A percentile compares a stretch with the other conserved stretches of the same genome.
phyloP scores from a whole-genome alignment of 148 eudicot genomes.

The Talinum fruticosum region DNA sequence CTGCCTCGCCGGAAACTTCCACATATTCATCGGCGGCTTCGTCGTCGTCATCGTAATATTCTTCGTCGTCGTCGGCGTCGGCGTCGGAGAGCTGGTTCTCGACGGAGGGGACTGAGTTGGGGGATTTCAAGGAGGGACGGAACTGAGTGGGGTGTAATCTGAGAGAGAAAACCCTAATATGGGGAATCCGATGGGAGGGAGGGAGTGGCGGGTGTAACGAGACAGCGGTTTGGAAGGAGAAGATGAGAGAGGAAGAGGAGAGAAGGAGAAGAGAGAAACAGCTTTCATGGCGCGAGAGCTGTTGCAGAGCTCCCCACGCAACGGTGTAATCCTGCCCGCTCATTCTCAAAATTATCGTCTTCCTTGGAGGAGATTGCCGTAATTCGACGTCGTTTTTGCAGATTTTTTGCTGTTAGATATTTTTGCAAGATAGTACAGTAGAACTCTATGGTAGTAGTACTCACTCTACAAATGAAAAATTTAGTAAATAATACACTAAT shows the following conservation, averaged over 20 bases:
- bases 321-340: conserved; percentile 6
- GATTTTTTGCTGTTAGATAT: neutral
- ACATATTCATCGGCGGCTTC: conserved; percentile 67
- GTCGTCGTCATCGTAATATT: conserved; percentile 59
- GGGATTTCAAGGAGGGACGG: conserved; percentile 38
- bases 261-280: conserved; percentile 30
- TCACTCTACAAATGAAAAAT: no score
- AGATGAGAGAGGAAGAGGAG: conserved; percentile 24
- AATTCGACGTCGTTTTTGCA: neutral
- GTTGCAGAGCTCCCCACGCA: conserved; percentile 5
- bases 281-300: conserved; percentile 75
- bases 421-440: neutral
- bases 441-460: no score
- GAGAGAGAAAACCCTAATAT: conserved; percentile 33
- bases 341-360: conserved; percentile 3
- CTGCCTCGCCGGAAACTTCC: conserved; percentile 27
- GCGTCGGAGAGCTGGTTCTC: conserved; percentile 51
- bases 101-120: conserved; percentile 30
- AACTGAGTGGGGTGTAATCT: conserved; percentile 21
- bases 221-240: conserved; percentile 10
- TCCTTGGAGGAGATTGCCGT: neutral
- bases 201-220: conserved; percentile 7
- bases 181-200: conserved; percentile 19
- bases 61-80: conserved; percentile 38
- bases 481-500: no score